Conservation (phyloP, 2,329 filamentous ascomycete species). For the Paraphoma sp. region DNA sequence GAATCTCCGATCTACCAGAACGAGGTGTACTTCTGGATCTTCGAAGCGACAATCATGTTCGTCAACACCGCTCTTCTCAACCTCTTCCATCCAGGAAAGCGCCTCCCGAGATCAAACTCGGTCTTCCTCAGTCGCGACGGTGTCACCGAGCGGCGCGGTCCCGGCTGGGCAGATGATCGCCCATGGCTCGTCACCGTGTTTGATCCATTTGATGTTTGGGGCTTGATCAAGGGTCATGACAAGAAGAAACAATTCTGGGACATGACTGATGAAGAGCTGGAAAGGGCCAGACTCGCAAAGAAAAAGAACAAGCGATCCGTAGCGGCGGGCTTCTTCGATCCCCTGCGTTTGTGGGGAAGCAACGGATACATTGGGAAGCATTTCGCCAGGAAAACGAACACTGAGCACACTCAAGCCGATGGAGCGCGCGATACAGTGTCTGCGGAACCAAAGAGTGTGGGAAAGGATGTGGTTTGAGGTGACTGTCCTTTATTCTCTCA, state of each 20-base stretch:
- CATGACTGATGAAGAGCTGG: conserved; percentile 42
- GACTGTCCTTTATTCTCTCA: no score
- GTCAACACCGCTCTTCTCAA: conserved; percentile 60
- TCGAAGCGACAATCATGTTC: conserved; percentile 61
- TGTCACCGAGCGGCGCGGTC: conserved; percentile 58
- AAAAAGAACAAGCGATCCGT: conserved; percentile 33
- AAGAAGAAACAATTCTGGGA: conserved; percentile 48
- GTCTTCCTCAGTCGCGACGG: conserved; percentile 61
- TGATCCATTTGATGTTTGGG: conserved; percentile 47
- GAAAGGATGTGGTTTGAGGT: no score
- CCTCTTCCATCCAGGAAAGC: conserved; percentile 58
- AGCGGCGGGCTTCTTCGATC: conserved; percentile 31
- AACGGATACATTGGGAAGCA: conserved; percentile 38
- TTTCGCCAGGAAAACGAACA: conserved; percentile 13
- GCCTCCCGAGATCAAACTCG: conserved; percentile 57
- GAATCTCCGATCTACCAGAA: conserved; percentile 48
- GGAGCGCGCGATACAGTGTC: no score
- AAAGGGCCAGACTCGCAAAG: conserved; percentile 29
- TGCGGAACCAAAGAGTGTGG: no score
- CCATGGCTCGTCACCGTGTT: conserved; percentile 51
- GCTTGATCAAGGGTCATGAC: conserved; percentile 38
- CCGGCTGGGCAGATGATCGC: conserved; percentile 57
- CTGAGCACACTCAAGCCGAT: no score
- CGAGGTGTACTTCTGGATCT: conserved; percentile 63
- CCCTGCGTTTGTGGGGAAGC: conserved; percentile 37